A percentile compares a stretch with the other conserved stretches of the same genome.
Evolutionary conservation across 139 green algal species (phyloP).

Genomic region (Asterochloris erici): DNA sequence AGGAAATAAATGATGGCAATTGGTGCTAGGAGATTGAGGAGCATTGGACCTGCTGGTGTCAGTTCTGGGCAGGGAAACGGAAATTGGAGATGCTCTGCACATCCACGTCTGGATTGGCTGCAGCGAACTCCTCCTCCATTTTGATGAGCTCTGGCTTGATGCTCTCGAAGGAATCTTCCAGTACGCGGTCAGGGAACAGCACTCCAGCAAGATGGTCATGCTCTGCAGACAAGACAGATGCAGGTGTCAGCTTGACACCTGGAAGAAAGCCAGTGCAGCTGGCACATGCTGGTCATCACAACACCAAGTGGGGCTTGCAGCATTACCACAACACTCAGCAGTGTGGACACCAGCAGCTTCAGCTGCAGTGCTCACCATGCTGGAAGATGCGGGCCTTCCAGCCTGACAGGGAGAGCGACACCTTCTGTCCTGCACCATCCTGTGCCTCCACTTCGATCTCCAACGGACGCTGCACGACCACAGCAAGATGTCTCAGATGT

Average conservation of each 20-base stretch:
- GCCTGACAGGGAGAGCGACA: conserved; percentile 65
- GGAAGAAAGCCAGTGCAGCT: no score
- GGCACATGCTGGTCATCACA: no score
- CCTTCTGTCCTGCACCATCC: conserved; percentile 73
- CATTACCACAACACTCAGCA: background rate
- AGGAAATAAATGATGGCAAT: no score
- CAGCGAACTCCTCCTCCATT: conserved; percentile 67
- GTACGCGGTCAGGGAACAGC: conserved; percentile 85
- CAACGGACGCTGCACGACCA: background rate
- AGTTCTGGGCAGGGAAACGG: no score
- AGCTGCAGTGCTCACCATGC: conserved; percentile 97
- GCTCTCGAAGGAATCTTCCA: conserved; percentile 39
- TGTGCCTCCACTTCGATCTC: conserved; percentile 86
- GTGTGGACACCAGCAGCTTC: no score
- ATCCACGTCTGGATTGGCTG: conserved; percentile 47
- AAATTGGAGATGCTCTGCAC: conserved; percentile 28
- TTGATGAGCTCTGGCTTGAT: conserved; percentile 48
- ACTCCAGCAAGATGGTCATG: no score
- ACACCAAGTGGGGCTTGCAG: background rate
- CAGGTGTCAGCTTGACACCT: no score
- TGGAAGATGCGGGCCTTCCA: conserved; percentile 95
- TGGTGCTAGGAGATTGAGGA: no score
- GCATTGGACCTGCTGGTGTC: no score
- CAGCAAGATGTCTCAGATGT: background rate
- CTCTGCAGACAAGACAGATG: no score